Evolutionary conservation across 225 moss, liverwort and hornwort species (phyloP), one percentile per base, ranked within the genome.

Genomic region (Physcomitrium patens): DNA sequence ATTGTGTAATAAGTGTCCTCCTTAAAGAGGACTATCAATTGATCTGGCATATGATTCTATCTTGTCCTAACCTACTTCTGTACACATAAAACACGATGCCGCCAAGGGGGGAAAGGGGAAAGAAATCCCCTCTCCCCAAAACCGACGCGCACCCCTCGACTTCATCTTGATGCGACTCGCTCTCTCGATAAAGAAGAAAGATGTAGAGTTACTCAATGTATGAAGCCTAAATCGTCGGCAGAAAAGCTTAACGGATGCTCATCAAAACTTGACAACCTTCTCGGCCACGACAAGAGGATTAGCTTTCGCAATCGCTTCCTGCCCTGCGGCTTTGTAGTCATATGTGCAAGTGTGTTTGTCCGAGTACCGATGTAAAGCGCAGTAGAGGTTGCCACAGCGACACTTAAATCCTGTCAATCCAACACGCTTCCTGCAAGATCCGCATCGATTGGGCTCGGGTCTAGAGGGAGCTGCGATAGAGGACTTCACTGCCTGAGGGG

Each of bases 271-370:
- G 31, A 72, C 74, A 20, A 79, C 58, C 48, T 79, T 79, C 17
- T 74, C 74, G 8, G 79, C 79, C 47, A 72, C 67, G 7, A 79
- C 73, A 22, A 74, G 22, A 20, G 79, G 79, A 56, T 79, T 79
- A 17, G 79, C 79, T 58, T 79, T 79, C 11, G 79, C 79, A 37
- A 79, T 79, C 67, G 79, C 79, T 55, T 60, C 79, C 56, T 74
- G 79, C 7, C 79, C 79, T 10, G 73, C 79, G 44, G 79, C 22
- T 59, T 73, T 79, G 31, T 79, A 79, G 67, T 79, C 79, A 13
- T 46, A 72, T 23, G 74, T 37, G 74, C 79, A 79, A 66, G 57
- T 74, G 26, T 79, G 79, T 65, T 74, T 72, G 65, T 79, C 73
- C 10, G 79, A 79, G 47, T 73, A 73, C 47, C 79, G 79, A 68